Conservation (phyloP, 345 rosid species). For the Ceriops decandra region DNA sequence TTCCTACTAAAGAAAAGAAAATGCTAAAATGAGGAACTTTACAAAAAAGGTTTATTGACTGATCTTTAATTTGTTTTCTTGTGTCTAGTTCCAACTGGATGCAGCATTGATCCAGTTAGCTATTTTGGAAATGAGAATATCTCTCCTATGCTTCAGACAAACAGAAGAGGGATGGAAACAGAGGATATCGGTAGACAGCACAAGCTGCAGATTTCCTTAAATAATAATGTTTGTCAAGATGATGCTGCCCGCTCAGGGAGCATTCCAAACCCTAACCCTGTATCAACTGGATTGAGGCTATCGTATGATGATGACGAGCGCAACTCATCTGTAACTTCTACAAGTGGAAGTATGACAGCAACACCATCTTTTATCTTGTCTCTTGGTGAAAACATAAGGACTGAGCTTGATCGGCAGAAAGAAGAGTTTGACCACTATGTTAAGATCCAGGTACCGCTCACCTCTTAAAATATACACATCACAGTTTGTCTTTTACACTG, state of each 20-base stretch:
- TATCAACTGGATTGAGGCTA: slow-evolving; percentile 80
- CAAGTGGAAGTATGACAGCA: slow-evolving; percentile 61
- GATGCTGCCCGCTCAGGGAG: slow-evolving; percentile 48
- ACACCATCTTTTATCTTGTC: slow-evolving; percentile 52
- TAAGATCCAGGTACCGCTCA: slow-evolving; percentile 52
- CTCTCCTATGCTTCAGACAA: slow-evolving; percentile 45
- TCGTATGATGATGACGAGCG: slow-evolving; percentile 78
- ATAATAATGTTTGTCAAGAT: slow-evolving; percentile 47
- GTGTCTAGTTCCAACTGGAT: slow-evolving; percentile 50
- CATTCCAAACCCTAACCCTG: slow-evolving; percentile 51
- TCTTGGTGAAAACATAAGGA: slow-evolving; percentile 51
- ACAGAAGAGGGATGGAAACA: slow-evolving; percentile 50
- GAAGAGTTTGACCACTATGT: slow-evolving; percentile 67
- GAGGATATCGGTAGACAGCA: slow-evolving; percentile 57
- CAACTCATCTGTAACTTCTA: slow-evolving; percentile 71
- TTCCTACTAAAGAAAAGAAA: neutral
- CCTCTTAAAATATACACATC: neutral
- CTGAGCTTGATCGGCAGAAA: slow-evolving; percentile 59
- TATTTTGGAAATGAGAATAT: slow-evolving; percentile 57
- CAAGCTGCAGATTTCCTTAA: slow-evolving; percentile 66
- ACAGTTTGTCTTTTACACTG: neutral
- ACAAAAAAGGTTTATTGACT: neutral
- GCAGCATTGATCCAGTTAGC: slow-evolving; percentile 58
- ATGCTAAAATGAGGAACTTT: neutral
- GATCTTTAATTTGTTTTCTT: slow-evolving; percentile 13